Percentiles rank a stretch among this genome's conserved stretches.
Evolutionary conservation across 441 rosid species (phyloP).

Genomic region (Rhodomyrtus psidioides): DNA sequence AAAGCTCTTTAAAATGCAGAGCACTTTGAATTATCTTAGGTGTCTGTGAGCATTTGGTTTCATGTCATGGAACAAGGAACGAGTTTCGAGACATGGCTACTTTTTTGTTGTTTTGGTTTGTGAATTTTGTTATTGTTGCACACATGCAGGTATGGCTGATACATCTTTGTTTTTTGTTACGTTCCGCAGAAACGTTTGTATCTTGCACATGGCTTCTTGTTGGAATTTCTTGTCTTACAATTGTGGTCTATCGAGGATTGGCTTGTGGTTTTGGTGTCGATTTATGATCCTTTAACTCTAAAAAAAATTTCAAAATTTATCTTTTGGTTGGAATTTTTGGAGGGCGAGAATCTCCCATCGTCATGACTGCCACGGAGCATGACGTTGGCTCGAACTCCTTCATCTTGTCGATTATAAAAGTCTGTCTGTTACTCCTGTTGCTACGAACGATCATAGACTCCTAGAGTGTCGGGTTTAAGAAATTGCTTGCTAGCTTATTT

Average conservation of each 20-base stretch:
- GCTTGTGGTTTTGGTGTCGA: not conserved
- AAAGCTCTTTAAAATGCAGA: not conserved
- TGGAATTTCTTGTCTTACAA: not conserved
- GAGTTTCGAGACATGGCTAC: conserved; percentile 34
- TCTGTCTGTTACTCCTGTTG: not conserved
- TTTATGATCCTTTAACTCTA: not conserved
- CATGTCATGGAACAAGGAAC: conserved; percentile 20
- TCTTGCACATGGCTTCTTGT: not conserved
- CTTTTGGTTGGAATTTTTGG: not conserved
- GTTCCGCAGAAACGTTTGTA: conserved; percentile 23
- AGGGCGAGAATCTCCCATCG: not conserved
- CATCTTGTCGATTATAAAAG: not conserved
- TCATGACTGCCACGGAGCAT: not conserved
- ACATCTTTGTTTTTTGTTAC: conserved; percentile 19
- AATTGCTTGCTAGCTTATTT: not conserved
- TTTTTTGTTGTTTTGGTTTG: conserved; percentile 32
- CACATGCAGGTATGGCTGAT: conserved; percentile 27
- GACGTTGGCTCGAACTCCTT: not conserved
- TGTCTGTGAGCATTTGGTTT: not conserved
- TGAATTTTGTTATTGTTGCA: conserved; percentile 25
- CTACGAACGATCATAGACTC: not conserved
- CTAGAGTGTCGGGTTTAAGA: not conserved
- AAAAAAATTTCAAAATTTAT: not conserved
- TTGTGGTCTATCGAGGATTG: not conserved
- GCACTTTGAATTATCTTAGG: not conserved